Base-by-base conservation (phyloP, 2,329 filamentous ascomycete genomes). In the Curvularia sp. region DNA sequence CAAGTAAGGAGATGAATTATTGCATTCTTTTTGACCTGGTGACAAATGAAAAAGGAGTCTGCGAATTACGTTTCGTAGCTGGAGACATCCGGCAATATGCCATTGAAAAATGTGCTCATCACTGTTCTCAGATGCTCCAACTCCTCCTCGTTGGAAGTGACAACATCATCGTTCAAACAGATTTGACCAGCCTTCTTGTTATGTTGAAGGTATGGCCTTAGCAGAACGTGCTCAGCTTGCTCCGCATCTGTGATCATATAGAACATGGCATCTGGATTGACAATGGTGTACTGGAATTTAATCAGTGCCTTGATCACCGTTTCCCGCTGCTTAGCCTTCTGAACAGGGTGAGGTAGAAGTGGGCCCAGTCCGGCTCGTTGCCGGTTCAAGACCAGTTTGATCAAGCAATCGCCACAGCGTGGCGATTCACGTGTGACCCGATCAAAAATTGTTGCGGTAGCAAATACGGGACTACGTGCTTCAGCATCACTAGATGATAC, bases 201-300 rank as follows among this genome's bases (percentile, higher is more conserved):
- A 21, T 74, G 56, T 57, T 69, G 71, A 39, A 78, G 70, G 30
- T 74, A 72, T 13, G 76, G 69, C 30, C 79, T 76, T 6, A 80
- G 66, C 6, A 79, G 61, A 18, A 75, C 68, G 18, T 72, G 73
- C 59, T 78, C 70, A 0, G 76, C 77, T 57, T 80, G 77, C 61
- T 80, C 78, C 1, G 78, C 77, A 65, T 80, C 79, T 27, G 77
- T 80, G 49, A 81, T 66, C 78, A 80, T 80, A 47, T 77, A 73
- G 61, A 79, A 81, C 45, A 69, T 68, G 3, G 77, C 76, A 61
- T 80, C 78, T 5, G 75, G 78, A 36, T 78, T 72, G n/a, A 79
- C 68, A 15, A 80, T 65, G 1, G 73, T 76, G 49, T 80, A 77
- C 57, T 79, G 78, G 59, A 79, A 81, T 58, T 77, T 78, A 68